A percentile compares a stretch with the other conserved stretches of the same genome.
phyloP scores from a whole-genome alignment of 441 rosid species.

The Erodium texanum region DNA sequence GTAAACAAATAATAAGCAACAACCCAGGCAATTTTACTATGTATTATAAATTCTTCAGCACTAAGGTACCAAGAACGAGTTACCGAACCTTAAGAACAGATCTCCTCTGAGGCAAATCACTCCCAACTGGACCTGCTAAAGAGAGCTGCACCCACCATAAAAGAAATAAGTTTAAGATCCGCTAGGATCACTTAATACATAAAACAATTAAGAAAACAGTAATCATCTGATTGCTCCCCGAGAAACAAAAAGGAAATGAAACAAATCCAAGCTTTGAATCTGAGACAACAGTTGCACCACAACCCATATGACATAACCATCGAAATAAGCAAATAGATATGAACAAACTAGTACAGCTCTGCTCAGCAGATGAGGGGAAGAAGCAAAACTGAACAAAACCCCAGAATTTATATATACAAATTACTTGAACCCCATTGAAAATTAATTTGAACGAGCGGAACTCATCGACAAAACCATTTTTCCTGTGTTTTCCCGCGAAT shows the following conservation, averaged over 20 bases:
- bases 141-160: background rate
- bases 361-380: no score
- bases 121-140: background rate
- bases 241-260: background rate
- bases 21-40: background rate
- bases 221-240: background rate
- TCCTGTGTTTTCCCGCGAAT: background rate
- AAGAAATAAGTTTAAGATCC: background rate
- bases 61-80: background rate
- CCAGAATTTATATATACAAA: no score
- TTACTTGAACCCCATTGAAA: background rate
- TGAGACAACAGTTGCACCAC: slow-evolving; percentile 2
- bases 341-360: background rate
- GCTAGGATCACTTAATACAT: background rate
- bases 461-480: background rate
- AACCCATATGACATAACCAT: background rate
- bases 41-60: background rate
- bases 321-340: background rate
- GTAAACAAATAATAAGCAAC: background rate
- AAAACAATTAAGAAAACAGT: background rate
- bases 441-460: background rate
- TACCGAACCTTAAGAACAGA: background rate
- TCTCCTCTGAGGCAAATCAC: background rate
- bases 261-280: background rate
- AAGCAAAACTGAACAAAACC: no score